Percentiles rank a stretch among this genome's conserved stretches.
phyloP scores from a whole-genome alignment of 169 alveolate genomes.

The Amoebophrya sp. region DNA sequence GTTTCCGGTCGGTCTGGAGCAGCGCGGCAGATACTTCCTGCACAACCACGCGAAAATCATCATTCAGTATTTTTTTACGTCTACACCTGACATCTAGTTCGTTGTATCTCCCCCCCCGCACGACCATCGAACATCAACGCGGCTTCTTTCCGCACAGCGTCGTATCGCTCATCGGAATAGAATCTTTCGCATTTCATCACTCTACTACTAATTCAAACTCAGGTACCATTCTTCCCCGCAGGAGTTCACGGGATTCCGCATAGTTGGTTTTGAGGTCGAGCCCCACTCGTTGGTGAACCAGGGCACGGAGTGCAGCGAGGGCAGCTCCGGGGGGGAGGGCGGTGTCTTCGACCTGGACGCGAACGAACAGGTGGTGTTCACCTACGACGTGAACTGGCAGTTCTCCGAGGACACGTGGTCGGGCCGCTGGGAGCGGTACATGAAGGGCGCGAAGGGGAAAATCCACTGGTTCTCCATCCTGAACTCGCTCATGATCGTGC shows the following conservation, averaged over 20 bases:
- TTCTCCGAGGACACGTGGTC: constrained; percentile 47
- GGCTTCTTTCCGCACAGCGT: background rate
- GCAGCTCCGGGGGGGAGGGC: constrained; percentile 13
- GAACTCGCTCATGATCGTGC: constrained; percentile 52
- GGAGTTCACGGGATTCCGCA: constrained; percentile 30
- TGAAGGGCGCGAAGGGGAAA: constrained; percentile 47
- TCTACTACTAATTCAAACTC: background rate
- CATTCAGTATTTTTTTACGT: constrained; percentile 31
- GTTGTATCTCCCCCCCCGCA: background rate
- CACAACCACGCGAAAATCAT: constrained; percentile 37
- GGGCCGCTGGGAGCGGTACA: constrained; percentile 66
- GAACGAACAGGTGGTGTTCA: constrained; percentile 36
- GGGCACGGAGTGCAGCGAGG: background rate
- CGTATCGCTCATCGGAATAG: background rate
- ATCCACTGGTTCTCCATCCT: constrained; percentile 74
- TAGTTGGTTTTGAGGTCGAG: constrained; percentile 53
- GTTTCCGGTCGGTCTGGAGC: constrained; percentile 25
- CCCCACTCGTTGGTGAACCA: background rate
- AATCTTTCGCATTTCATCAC: background rate
- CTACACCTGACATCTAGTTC: too few species aligned
- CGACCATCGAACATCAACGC: background rate
- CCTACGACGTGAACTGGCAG: constrained; percentile 59
- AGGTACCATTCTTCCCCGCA: constrained; percentile 12
- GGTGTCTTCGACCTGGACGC: constrained; percentile 14
- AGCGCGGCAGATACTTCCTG: constrained; percentile 24